Conservation (phyloP, 2,329 filamentous ascomycete species). For the Fusarium xyrophilum region DNA sequence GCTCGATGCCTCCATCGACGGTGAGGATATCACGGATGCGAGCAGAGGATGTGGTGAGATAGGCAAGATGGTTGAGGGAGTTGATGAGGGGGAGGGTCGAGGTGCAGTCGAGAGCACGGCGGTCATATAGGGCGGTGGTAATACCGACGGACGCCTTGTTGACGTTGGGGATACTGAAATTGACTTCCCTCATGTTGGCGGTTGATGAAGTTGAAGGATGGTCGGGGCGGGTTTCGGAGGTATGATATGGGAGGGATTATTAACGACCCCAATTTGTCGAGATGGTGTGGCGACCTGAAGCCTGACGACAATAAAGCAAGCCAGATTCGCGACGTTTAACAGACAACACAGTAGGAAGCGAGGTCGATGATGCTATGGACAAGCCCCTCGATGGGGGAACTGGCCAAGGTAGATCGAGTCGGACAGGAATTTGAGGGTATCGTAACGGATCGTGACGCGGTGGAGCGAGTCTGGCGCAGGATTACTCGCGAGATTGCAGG, state of each 20-base stretch:
- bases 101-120: constrained; percentile 95
- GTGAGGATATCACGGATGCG: constrained; percentile 97
- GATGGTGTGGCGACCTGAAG: constrained; percentile 35
- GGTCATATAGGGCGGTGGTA: constrained; percentile 97
- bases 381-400: constrained; percentile 39
- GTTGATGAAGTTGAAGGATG: constrained; percentile 31
- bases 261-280: constrained; percentile 33
- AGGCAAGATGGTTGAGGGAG: constrained; percentile 97
- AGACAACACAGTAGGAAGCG: constrained; percentile 8
- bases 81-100: constrained; percentile 98
- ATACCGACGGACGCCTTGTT: constrained; percentile 99
- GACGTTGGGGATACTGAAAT: constrained; percentile 98
- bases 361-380: constrained; percentile 23
- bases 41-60: constrained; percentile 96
- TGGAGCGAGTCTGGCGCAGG: constrained; percentile 33
- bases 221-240: constrained; percentile 19
- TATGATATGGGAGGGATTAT: constrained; percentile 33
- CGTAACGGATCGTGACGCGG: constrained; percentile 38
- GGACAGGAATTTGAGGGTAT: constrained; percentile 33
- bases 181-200: constrained; percentile 94
- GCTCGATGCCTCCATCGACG: constrained; percentile 97
- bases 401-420: constrained; percentile 31
- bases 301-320: constrained; percentile 22
- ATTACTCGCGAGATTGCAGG: constrained; percentile 29
- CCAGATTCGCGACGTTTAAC: constrained; percentile 21